Evolutionary conservation across 495 filamentous ascomycete genomes (phyloP).

Genomic region (Hypomontagnella monticulosa): DNA sequence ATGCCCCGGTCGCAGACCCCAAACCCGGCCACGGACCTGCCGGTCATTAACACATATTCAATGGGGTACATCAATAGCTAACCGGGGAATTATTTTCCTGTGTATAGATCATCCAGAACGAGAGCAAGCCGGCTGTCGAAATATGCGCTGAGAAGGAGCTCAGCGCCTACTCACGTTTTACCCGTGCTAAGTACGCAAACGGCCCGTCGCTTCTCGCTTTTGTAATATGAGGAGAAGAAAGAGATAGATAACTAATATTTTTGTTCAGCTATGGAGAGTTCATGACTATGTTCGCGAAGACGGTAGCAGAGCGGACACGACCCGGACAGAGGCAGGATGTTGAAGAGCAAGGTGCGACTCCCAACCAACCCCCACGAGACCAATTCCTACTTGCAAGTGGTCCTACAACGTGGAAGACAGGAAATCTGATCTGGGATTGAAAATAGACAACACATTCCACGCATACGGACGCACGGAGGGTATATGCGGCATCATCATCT

Average conservation of each 20-base stretch:
- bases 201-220: neutral
- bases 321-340: constrained; percentile 92
- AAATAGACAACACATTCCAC: constrained; percentile 81
- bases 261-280: constrained; percentile 66
- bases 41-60: neutral
- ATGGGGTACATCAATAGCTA: neutral
- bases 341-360: constrained; percentile 77
- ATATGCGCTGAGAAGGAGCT: constrained; percentile 84
- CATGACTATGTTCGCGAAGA: constrained; percentile 74
- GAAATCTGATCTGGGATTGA: neutral
- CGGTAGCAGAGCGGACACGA: constrained; percentile 80
- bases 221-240: neutral
- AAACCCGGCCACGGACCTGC: constrained; percentile 23
- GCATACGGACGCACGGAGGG: constrained; percentile 89
- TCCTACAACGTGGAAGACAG: neutral
- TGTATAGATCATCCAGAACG: constrained; percentile 80
- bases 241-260: constrained; percentile 25
- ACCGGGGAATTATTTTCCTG: constrained; percentile 26
- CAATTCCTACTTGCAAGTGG: neutral
- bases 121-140: constrained; percentile 79
- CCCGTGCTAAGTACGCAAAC: constrained; percentile 67
- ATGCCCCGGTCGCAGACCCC: constrained; percentile 7
- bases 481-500: constrained; percentile 87
- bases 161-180: constrained; percentile 82
- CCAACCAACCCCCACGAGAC: constrained; percentile 2